Percentiles rank a stretch among this genome's conserved stretches.
These are phyloP conservation scores for Kalmusia sp. DNA, from an alignment of 2,329 filamentous ascomycete genomes.

Conservation along the genomic window DNA sequence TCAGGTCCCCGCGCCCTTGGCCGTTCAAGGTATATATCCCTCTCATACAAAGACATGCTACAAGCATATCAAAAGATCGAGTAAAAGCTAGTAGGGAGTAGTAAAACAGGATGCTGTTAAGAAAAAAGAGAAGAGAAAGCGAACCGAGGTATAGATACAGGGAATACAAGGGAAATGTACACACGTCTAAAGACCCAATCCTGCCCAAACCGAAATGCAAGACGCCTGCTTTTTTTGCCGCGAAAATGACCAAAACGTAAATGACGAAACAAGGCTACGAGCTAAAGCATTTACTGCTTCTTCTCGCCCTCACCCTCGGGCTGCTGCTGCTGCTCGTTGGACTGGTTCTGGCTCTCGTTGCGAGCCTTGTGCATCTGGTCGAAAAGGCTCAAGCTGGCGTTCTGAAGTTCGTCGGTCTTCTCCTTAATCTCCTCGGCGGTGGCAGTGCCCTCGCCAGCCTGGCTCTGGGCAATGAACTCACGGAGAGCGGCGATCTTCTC, in stretches of 20 bases:
- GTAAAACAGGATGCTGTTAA: constrained; percentile 37
- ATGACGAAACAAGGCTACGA: constrained; percentile 27
- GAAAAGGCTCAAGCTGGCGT: constrained; percentile 93
- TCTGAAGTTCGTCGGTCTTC: constrained; percentile 98
- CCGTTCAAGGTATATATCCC: constrained; percentile 6
- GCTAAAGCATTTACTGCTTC: constrained; percentile 63
- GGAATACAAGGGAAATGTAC: constrained; percentile 36
- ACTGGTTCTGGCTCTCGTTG: constrained; percentile 61
- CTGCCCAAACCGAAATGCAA: constrained; percentile 43
- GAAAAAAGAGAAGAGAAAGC: constrained; percentile 34
- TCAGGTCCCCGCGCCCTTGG: background rate
- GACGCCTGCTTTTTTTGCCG: constrained; percentile 45
- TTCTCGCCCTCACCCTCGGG: constrained; percentile 70
- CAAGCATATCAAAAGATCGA: constrained; percentile 16
- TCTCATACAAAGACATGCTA: too few species aligned
- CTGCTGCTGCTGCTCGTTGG: constrained; percentile 52
- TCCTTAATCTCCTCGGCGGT: constrained; percentile 95
- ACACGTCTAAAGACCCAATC: constrained; percentile 42
- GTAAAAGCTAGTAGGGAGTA: constrained; percentile 33
- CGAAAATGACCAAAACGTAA: constrained; percentile 29
- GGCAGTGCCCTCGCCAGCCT: constrained; percentile 85
- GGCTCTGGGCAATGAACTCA: constrained; percentile 92
- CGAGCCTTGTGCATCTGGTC: constrained; percentile 99
- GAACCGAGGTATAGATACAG: constrained; percentile 43
- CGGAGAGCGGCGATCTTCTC: constrained; percentile 90